Evolutionary conservation across 139 green algal species (phyloP), one percentile per base, ranked within the genome.

Genomic region (Chlamydomonas schloesseri): DNA sequence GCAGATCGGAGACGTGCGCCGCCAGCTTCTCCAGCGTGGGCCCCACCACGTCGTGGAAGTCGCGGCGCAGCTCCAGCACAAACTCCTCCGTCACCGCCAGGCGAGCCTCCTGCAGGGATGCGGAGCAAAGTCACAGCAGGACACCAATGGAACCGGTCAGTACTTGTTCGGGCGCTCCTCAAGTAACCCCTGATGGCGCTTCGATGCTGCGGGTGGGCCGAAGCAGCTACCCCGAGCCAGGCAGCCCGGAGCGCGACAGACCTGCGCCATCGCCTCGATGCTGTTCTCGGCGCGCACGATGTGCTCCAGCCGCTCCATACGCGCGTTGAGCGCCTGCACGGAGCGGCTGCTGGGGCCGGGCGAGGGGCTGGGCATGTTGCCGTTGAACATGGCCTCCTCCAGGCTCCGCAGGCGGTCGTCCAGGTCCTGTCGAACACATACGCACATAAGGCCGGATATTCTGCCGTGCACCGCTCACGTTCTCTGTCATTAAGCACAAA

Each of bases 11-110:
- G 2, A 75, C 73, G 73, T 75, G 73, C 37, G 83, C 83, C 26
- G 74, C 83, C n/a, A 83, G 83, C 82, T 88, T 80, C 71, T 88
- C 82, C 42, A 82, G 82, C 50, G 83, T 88, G 46, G 83, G 72
- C 23, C 73, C 73, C n/a, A 88, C 50, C 29, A 73, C 53, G 33
- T 83, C 65, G 31, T 77, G 73, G 60, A 82, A 79, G 57, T 88
- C 83, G 17, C 50, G 55, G 6, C 72, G 64, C 65, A 88, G 60
- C 62, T 82, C 83, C 21, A 83, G 73, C 21, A 83, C 83, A 20
- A 88, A 82, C 47, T 88, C 83, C 42, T 87, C 81, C 23, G 81
- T 34, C 26, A 87, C 81, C 5, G 81, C 68, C 34, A 87, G 36
- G 1, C 81, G 81, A 1, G 81, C 81, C 37, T 87, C 81, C 81